Percentiles rank a stretch among this genome's conserved stretches.
Conservation (phyloP, 1,139 yeast species). For the Citeromyces hawaiiensis region DNA sequence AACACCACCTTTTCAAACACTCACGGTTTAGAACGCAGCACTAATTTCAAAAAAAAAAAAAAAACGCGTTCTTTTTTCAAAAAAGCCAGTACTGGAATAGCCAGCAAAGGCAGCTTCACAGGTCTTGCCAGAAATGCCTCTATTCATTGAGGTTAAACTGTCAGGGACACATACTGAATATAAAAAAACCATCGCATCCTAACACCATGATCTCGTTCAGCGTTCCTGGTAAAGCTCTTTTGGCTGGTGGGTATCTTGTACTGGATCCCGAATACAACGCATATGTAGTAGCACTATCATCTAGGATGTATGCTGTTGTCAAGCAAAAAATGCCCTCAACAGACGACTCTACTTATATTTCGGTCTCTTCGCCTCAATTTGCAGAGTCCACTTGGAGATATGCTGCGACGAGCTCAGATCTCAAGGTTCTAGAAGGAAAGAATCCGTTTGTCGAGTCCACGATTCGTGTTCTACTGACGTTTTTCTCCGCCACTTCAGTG, state of each 20-base stretch:
- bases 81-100: no score
- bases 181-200: not conserved
- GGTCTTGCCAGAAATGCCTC: no score
- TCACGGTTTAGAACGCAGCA: no score
- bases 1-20: no score
- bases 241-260: slow-evolving; percentile 93
- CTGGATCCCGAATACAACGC: slow-evolving; percentile 65
- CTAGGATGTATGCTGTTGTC: slow-evolving; percentile 78
- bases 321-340: slow-evolving; percentile 6
- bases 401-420: slow-evolving; percentile 6
- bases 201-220: slow-evolving; percentile 1
- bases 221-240: slow-evolving; percentile 90
- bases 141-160: no score
- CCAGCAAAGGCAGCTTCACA: no score
- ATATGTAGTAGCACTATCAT: slow-evolving; percentile 77
- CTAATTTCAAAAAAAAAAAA: no score
- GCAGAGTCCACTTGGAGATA: slow-evolving; percentile 59
- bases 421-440: slow-evolving; percentile 11
- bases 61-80: no score
- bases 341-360: slow-evolving; percentile 17
- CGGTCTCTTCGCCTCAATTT: slow-evolving; percentile 72
- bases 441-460: slow-evolving; percentile 77
- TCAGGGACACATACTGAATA: no score
- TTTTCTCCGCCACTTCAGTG: slow-evolving; percentile 22
- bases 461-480: slow-evolving; percentile 39